These are phyloP conservation scores for Phoma herbarum DNA, from an alignment of 2,329 filamentous ascomycete genomes.

Conservation along the genomic window DNA sequence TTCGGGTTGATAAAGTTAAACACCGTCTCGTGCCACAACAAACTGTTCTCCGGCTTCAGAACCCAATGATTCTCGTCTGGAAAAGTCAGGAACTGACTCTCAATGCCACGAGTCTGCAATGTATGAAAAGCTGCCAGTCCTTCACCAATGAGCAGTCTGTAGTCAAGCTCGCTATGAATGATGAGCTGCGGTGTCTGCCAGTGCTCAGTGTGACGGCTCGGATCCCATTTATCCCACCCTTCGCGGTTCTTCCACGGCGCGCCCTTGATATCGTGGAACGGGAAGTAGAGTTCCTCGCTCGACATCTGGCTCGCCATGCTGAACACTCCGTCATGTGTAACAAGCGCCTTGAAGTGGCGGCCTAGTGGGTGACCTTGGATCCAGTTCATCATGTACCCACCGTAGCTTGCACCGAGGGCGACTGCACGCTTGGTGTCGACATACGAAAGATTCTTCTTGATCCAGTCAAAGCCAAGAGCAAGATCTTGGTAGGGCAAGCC, in stretches of 20 bases:
- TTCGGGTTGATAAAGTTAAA: slow-evolving; percentile 76
- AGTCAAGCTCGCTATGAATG: slow-evolving; percentile 91
- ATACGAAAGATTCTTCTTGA: slow-evolving; percentile 70
- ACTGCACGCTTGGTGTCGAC: slow-evolving; percentile 76
- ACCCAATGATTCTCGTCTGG: slow-evolving; percentile 87
- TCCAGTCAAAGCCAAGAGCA: slow-evolving; percentile 77
- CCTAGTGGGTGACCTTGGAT: slow-evolving; percentile 87
- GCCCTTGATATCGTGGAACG: slow-evolving; percentile 55
- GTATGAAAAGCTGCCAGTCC: slow-evolving; percentile 87
- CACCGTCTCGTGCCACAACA: slow-evolving; percentile 90
- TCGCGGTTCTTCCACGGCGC: slow-evolving; percentile 51
- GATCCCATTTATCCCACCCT: slow-evolving; percentile 67
- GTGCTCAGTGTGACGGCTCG: slow-evolving; percentile 64
- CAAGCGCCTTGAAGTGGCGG: slow-evolving; percentile 84
- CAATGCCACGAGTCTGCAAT: slow-evolving; percentile 76
- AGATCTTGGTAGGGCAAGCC: slow-evolving; percentile 85
- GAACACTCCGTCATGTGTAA: slow-evolving; percentile 89
- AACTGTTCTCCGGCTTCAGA: slow-evolving; percentile 86
- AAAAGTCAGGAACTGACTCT: slow-evolving; percentile 82
- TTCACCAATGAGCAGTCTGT: slow-evolving; percentile 84
- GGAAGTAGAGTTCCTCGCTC: slow-evolving; percentile 63
- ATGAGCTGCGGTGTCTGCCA: slow-evolving; percentile 90
- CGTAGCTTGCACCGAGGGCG: slow-evolving; percentile 70
- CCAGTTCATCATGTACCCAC: slow-evolving; percentile 70
- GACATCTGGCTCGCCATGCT: slow-evolving; percentile 63